These are phyloP conservation scores for Alternaria hordeiaustralica DNA, from an alignment of 2,329 filamentous ascomycete species.

Conservation along the genomic window DNA sequence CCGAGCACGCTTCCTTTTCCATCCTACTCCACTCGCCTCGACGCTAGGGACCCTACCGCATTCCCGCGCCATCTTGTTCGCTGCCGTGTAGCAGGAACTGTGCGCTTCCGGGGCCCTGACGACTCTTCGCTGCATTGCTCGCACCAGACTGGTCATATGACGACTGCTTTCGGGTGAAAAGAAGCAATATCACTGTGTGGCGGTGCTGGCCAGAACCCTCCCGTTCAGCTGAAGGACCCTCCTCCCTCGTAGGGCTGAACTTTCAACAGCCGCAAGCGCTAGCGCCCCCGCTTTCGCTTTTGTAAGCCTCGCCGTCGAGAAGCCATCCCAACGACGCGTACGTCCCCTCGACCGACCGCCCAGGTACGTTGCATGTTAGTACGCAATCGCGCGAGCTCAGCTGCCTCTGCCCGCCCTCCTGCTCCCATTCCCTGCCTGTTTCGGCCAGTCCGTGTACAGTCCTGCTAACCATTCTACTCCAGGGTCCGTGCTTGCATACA, in stretches of 20 bases:
- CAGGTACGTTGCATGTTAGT: slow-evolving; percentile 19
- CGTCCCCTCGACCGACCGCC: not conserved
- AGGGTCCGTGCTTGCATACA: slow-evolving; percentile 27
- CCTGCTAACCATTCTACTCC: slow-evolving; percentile 12
- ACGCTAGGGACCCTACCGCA: slow-evolving; percentile 26
- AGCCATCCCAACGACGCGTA: slow-evolving; percentile 16
- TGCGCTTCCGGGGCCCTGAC: slow-evolving; percentile 12
- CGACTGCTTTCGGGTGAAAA: not conserved
- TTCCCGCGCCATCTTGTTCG: slow-evolving; percentile 23
- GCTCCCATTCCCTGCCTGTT: slow-evolving; percentile 27
- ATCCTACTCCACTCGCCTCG: slow-evolving; percentile 20
- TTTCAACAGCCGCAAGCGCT: slow-evolving; percentile 13
- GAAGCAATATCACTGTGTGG: slow-evolving; percentile 23
- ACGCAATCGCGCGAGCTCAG: slow-evolving; percentile 7
- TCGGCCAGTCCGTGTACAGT: slow-evolving; percentile 26
- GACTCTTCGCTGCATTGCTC: slow-evolving; percentile 1
- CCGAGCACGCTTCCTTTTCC: not conserved
- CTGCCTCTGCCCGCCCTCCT: slow-evolving; percentile 5
- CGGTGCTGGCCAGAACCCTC: slow-evolving; percentile 27
- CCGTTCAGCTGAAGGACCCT: slow-evolving; percentile 14
- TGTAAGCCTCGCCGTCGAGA: slow-evolving; percentile 24
- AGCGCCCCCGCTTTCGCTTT: slow-evolving; percentile 20
- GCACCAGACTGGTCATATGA: not conserved
- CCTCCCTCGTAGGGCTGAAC: slow-evolving; percentile 10
- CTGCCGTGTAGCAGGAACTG: slow-evolving; percentile 40